Evolutionary conservation across 2,329 filamentous ascomycete species (phyloP).

Genomic region (Aspergillus cejpii): DNA sequence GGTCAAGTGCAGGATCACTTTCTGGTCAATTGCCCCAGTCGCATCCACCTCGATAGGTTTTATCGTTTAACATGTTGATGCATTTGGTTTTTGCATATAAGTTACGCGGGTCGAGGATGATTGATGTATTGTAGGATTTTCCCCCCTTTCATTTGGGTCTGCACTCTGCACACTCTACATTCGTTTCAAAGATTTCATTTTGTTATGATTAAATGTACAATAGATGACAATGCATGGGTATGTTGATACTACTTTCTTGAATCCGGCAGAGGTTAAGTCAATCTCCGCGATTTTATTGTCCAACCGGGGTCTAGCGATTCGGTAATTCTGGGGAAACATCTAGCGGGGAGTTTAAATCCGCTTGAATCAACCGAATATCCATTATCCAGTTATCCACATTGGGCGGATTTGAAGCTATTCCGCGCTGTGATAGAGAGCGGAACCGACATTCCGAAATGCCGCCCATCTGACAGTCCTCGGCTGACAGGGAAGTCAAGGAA

Average conservation of each 20-base stretch:
- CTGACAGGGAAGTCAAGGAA: neutral
- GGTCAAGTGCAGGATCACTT: conserved; percentile 26
- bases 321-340: no score
- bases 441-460: neutral
- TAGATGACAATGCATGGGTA: no score
- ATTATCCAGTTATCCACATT: no score
- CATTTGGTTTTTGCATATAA: conserved; percentile 5
- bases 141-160: neutral
- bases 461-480: neutral
- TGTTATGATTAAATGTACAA: neutral
- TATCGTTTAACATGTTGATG: neutral
- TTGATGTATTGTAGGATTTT: neutral
- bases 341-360: no score
- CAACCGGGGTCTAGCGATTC: no score
- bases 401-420: no score
- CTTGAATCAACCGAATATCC: no score
- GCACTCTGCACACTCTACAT: neutral
- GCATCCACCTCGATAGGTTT: conserved; percentile 22
- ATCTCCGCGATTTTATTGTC: no score
- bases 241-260: neutral
- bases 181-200: neutral
- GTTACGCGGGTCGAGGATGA: neutral
- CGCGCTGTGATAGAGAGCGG: no score
- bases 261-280: no score
- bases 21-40: conserved; percentile 24